Percentiles rank a stretch among this genome's conserved stretches.
These are phyloP conservation scores for Saccharomyces hybrid DNA, from an alignment of 1,139 yeast species.

Conservation along the genomic window DNA sequence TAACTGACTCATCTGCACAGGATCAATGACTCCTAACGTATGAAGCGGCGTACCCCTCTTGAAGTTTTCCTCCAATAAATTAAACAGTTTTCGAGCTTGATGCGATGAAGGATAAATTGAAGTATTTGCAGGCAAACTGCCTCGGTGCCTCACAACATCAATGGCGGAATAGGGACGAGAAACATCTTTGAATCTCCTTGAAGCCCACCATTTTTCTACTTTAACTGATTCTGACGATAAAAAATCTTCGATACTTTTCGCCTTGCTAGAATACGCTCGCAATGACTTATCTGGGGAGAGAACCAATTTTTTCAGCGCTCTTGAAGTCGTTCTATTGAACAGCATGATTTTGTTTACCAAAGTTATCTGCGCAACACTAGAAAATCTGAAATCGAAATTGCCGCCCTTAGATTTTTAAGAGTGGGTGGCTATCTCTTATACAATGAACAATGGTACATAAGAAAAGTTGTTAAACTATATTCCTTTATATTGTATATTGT, in stretches of 20 bases:
- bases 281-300: background rate
- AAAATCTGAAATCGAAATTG: background rate
- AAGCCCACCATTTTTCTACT: conserved; percentile 45
- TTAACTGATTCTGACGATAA: conserved; percentile 21
- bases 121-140: conserved; percentile 37
- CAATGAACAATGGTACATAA: background rate
- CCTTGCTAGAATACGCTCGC: background rate
- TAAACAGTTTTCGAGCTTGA: conserved; percentile 48
- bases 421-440: too few relatives aligned
- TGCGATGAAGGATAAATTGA: conserved; percentile 42
- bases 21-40: conserved; percentile 57
- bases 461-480: background rate
- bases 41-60: conserved; percentile 42
- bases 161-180: conserved; percentile 47
- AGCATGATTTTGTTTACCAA: background rate
- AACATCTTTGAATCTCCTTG: conserved; percentile 43
- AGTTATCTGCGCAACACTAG: background rate
- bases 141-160: conserved; percentile 47
- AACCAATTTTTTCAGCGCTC: background rate
- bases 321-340: background rate
- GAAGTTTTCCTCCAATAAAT: conserved; percentile 37
- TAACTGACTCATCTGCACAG: conserved; percentile 52
- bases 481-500: background rate
- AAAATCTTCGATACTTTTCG: conserved; percentile 3
- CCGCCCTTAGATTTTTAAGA: too few relatives aligned